Base-by-base conservation (phyloP, 495 filamentous ascomycete species). In the Pseudevernia furfuracea region DNA sequence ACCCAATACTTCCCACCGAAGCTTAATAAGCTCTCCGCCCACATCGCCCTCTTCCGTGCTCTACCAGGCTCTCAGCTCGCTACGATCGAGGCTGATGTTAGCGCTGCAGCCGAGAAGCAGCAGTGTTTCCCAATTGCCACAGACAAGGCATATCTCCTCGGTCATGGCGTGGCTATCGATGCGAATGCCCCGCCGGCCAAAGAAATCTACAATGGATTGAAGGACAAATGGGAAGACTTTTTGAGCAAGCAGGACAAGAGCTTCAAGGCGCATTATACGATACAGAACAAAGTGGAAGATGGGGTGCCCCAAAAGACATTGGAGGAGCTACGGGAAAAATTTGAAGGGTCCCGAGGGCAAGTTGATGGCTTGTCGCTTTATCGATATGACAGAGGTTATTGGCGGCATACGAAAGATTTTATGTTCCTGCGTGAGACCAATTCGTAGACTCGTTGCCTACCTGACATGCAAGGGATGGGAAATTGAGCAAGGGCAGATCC, bases 11-110 rank as follows among this genome's bases (percentile, higher is more conserved):
- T 74, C 37, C 72, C 72, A 2, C n/a, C 49, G 28, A 55, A 67
- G 12, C 32, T 74, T n/a, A 74, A 74, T 64, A 72, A 74, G 49
- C 49, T 73, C 21, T 62, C 64, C 19, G 72, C 72, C 12, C 73
- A 73, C 59, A 64, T 75, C 19, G 68, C 73, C 38, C 69, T 75
- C 38, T 75, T 75, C 55, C 73, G 69, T 56, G 73, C 72, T 28
- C 58, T 75, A 0, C 73, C 73, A 14, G 65, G 56, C 44, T 70
- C 69, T 41, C 67, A 68, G 43, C 66, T 74, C 30, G 46, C 65
- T 5, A 30, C 44, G 19, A 68, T 74, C 41, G 36, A 67, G 28
- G 43, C 66, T 10, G 30, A 56, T 21, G 59, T 74, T 39, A 28
- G 59, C 30, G 34, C 60, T n/a, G 41, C 65, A 12, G 65, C 61